Base-by-base conservation (phyloP, 495 filamentous ascomycete species). In the Hypoxylon trugodes region DNA sequence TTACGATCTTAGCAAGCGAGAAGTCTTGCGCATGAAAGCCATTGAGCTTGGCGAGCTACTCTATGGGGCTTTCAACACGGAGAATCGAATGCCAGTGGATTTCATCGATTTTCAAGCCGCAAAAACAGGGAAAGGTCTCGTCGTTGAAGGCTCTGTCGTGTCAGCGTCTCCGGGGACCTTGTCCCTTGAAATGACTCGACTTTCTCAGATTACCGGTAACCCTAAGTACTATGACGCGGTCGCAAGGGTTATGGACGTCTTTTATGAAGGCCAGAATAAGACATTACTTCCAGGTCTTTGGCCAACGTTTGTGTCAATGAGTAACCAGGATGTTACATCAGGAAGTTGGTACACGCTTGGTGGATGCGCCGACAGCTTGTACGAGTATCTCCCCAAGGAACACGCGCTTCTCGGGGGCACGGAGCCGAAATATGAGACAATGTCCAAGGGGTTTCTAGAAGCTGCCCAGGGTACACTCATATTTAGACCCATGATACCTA, bases 211-310 rank as follows among this genome's bases (percentile, higher is more conserved):
- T 45, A 97, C 94, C 4, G 89, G 88, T 40, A 83, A 96, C 42
- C 75, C 85, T 33, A 96, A 91, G 65, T 97, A 96, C 75, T 97
- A 96, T 66, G 93, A 97, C 77, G 93, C 92, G 2, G 81, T 96
- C 56, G 86, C 90, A 19, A 84, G 89, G 3, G 89, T 97, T 30
- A 92, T 89, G 40, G 84, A 96, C 53, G 85, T 88, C 33, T 83
- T 97, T 33, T 89, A 90, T 58, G 77, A 79, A 19, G 84, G 83
- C 43, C 94, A 97, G 75, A 67, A 75, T 46, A 64, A 62, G 21
- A 96, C 92, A 0, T 82, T 78, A 19, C 74, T 96, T 24, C 91
- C 93, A 4, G 93, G 93, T 0, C 74, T 97, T 73, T 97, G 92
- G 92, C 93, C 94, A 2, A 75, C 84, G 10, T 80, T 77, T 24